Conservation (phyloP, 2,329 filamentous ascomycete species). For the Sphaerulina vaccinii region DNA sequence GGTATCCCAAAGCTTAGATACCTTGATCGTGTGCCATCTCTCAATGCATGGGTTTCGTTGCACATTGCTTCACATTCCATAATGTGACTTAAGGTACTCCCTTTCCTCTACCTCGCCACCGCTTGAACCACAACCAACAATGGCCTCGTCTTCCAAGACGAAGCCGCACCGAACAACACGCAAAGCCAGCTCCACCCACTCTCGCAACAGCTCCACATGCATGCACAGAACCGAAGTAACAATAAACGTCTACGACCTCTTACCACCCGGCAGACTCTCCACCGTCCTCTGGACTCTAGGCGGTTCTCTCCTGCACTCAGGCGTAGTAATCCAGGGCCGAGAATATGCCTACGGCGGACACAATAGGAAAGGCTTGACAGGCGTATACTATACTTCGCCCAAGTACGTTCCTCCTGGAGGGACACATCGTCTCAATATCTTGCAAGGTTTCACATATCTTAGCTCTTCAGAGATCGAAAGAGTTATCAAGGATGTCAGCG, state of each 20-base stretch:
- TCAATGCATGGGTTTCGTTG: too few relatives aligned
- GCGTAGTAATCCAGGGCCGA: slow-evolving; percentile 73
- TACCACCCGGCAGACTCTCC: slow-evolving; percentile 68
- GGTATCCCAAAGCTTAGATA: too few relatives aligned
- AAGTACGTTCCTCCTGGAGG: slow-evolving; percentile 71
- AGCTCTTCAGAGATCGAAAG: slow-evolving; percentile 67
- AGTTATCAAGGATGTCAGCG: slow-evolving; percentile 66
- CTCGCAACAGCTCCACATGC: slow-evolving; percentile 16
- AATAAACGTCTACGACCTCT: slow-evolving; percentile 41
- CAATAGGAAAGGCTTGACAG: slow-evolving; percentile 66
- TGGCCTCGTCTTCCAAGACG: slow-evolving; percentile 1
- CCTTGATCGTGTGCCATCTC: too few relatives aligned
- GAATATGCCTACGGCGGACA: slow-evolving; percentile 88
- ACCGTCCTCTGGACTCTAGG: slow-evolving; percentile 75
- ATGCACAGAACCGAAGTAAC: slow-evolving; percentile 35
- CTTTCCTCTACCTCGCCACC: neutral
- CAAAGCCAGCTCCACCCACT: neutral
- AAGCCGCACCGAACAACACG: slow-evolving; percentile 1
- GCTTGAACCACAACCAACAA: neutral
- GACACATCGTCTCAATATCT: slow-evolving; percentile 70
- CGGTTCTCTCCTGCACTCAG: slow-evolving; percentile 75
- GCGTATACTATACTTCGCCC: slow-evolving; percentile 77
- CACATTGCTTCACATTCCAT: too few relatives aligned
- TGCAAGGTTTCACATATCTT: slow-evolving; percentile 76
- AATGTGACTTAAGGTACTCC: neutral